phyloP scores from a whole-genome alignment of 2,329 filamentous ascomycete genomes.

The Phoma herbarum region DNA sequence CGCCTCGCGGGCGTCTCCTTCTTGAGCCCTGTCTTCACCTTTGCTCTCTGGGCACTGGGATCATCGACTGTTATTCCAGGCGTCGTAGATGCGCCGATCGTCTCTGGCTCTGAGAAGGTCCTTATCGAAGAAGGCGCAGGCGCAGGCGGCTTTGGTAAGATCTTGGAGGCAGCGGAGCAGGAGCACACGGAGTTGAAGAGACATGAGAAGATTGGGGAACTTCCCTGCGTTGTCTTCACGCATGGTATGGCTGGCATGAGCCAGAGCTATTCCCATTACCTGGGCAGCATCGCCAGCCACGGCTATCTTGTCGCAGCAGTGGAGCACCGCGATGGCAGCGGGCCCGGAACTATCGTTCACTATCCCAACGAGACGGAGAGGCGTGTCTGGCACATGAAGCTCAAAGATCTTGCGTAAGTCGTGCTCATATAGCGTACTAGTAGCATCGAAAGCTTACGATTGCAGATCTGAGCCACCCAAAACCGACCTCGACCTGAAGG shows the following conservation, averaged over 20 bases:
- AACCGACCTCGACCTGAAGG: conserved; percentile 50
- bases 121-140: conserved; percentile 33
- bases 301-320: conserved; percentile 58
- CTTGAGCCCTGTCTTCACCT: conserved; percentile 51
- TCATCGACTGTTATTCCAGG: conserved; percentile 55
- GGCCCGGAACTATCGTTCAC: conserved; percentile 55
- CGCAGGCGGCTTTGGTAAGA: conserved; percentile 25
- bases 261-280: conserved; percentile 58
- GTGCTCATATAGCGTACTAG: background rate
- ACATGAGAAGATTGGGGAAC: conserved; percentile 36
- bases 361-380: conserved; percentile 42
- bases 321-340: conserved; percentile 59
- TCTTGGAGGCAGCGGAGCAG: conserved; percentile 30
- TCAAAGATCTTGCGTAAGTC: conserved; percentile 44
- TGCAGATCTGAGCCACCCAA: conserved; percentile 42
- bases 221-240: conserved; percentile 57
- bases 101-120: conserved; percentile 34
- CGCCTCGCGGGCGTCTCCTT: conserved; percentile 53
- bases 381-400: conserved; percentile 51
- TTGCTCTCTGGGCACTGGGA: conserved; percentile 54
- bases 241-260: conserved; percentile 58
- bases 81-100: conserved; percentile 54
- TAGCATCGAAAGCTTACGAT: background rate
- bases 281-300: conserved; percentile 57
- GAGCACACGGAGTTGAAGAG: conserved; percentile 38